Evolutionary conservation across 2,329 filamentous ascomycete species (phyloP).

Genomic region (Neonectria sp.): DNA sequence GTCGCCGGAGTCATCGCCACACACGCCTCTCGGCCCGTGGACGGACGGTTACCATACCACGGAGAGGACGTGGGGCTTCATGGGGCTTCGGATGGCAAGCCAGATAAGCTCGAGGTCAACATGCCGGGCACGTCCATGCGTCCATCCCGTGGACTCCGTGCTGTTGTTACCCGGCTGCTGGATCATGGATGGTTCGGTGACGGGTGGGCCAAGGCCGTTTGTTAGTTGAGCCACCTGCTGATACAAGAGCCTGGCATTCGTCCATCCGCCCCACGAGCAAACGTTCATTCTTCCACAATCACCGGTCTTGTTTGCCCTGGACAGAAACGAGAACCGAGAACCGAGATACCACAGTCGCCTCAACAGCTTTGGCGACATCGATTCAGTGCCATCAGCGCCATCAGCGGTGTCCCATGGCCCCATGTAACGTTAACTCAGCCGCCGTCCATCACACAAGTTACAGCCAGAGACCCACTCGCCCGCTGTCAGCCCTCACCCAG

Average conservation of each 20-base stretch:
- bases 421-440: slow-evolving; percentile 50
- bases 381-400: slow-evolving; percentile 5
- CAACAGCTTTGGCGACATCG: neutral
- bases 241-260: slow-evolving; percentile 34
- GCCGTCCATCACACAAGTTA: slow-evolving; percentile 35
- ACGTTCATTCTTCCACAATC: slow-evolving; percentile 14
- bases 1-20: slow-evolving; percentile 32
- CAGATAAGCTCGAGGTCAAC: neutral
- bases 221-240: slow-evolving; percentile 18
- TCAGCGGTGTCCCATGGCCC: slow-evolving; percentile 21
- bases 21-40: slow-evolving; percentile 10
- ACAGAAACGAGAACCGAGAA: neutral
- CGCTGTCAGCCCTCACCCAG: slow-evolving; percentile 9
- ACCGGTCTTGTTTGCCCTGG: slow-evolving; percentile 1
- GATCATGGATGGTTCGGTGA: slow-evolving; percentile 8
- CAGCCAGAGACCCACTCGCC: slow-evolving; percentile 20
- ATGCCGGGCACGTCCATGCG: neutral
- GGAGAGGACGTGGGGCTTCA: slow-evolving; percentile 37
- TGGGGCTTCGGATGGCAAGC: slow-evolving; percentile 34
- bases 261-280: slow-evolving; percentile 21
- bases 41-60: slow-evolving; percentile 34
- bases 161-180: neutral
- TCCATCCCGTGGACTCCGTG: neutral
- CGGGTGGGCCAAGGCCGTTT: slow-evolving; percentile 2
- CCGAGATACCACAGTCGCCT: slow-evolving; percentile 1